phyloP scores from a whole-genome alignment of 148 eudicot species.

The Rheum nobile region DNA sequence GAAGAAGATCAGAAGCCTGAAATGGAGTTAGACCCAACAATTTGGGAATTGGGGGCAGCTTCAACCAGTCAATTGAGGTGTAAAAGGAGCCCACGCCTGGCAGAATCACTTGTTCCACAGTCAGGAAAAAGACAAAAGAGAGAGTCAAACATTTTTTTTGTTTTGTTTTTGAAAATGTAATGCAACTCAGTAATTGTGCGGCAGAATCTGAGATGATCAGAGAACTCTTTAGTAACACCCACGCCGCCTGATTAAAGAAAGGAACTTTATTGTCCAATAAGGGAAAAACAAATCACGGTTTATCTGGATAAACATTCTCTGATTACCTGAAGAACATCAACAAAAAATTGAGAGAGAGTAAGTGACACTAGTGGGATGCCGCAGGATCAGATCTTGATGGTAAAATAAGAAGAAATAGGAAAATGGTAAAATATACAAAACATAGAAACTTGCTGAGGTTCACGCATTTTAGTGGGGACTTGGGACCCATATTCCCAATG shows the following conservation, averaged over 20 bases:
- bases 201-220: constrained; percentile 10
- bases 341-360: not conserved
- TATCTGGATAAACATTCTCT: not conserved
- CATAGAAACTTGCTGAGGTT: not conserved
- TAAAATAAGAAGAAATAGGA: not conserved
- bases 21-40: not conserved
- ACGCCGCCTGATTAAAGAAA: not conserved
- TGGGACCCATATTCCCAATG: not conserved
- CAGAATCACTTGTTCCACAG: not conserved
- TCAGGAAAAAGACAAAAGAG: not conserved
- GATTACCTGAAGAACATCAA: not conserved
- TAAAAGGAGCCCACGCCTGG: not conserved
- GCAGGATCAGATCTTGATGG: constrained; percentile 22
- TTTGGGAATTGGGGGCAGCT: not conserved
- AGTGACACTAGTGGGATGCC: constrained; percentile 10
- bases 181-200: constrained; percentile 28
- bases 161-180: not conserved
- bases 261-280: not conserved
- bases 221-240: not conserved
- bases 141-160: constrained; percentile 16
- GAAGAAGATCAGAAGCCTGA: no score
- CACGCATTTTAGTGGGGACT: not conserved
- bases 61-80: not conserved
- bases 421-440: not conserved
- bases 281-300: not conserved